Evolutionary conservation across 495 filamentous ascomycete species (phyloP).

Genomic region (Podospora tetraspora): DNA sequence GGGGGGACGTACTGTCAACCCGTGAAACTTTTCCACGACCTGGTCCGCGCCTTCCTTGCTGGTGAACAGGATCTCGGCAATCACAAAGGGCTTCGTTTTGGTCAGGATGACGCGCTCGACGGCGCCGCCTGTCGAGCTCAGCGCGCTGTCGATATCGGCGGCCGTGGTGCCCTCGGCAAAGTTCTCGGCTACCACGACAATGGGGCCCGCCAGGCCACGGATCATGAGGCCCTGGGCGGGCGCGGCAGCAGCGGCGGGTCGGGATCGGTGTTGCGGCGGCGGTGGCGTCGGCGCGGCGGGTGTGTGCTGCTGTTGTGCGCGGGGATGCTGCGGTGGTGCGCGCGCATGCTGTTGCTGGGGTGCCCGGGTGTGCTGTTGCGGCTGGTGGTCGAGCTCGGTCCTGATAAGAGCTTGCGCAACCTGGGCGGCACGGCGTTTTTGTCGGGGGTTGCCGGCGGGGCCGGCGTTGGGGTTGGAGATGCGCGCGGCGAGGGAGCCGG

Average conservation of each 20-base stretch:
- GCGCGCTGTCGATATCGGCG: conserved; percentile 85
- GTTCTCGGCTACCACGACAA: conserved; percentile 78
- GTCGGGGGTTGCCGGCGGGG: conserved; percentile 20
- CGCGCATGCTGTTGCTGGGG: conserved; percentile 12
- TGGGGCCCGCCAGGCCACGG: conserved; percentile 73
- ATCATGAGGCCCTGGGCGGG: conserved; percentile 60
- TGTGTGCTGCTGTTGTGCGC: not conserved
- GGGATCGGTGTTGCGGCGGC: not conserved
- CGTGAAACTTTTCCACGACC: conserved; percentile 78
- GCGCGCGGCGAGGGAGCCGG: conserved; percentile 40
- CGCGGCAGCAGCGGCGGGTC: not conserved
- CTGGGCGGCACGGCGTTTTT: conserved; percentile 31
- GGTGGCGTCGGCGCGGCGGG: not conserved
- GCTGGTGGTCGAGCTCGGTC: conserved; percentile 13
- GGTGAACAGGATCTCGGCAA: conserved; percentile 78
- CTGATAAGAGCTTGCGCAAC: conserved; percentile 28
- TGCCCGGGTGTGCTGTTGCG: conserved; percentile 24
- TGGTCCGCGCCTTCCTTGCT: conserved; percentile 72
- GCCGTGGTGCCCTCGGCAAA: conserved; percentile 91
- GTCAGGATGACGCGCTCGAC: conserved; percentile 68
- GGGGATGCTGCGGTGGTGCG: not conserved
- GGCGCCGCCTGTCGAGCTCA: conserved; percentile 65
- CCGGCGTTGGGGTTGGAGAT: conserved; percentile 37
- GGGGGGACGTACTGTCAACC: conserved; percentile 62
- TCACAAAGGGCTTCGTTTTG: conserved; percentile 66